These are phyloP conservation scores for Xenoacremonium recifei DNA, from an alignment of 2,329 filamentous ascomycete genomes.

Conservation along the genomic window DNA sequence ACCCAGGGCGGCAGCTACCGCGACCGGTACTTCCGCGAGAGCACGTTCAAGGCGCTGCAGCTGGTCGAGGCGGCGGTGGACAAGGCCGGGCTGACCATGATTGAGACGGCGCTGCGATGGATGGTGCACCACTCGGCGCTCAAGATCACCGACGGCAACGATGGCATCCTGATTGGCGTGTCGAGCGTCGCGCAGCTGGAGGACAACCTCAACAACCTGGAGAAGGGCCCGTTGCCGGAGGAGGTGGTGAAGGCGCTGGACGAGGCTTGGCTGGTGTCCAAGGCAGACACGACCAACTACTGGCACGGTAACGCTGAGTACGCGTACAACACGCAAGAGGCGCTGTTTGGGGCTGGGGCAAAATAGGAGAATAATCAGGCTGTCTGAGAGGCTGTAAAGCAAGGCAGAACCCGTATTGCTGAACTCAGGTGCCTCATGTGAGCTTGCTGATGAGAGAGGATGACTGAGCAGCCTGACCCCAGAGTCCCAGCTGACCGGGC, in stretches of 20 bases:
- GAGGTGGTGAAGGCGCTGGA: conserved; percentile 75
- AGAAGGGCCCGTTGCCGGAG: conserved; percentile 72
- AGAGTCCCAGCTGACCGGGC: too few relatives aligned
- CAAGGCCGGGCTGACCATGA: conserved; percentile 65
- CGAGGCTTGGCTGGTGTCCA: conserved; percentile 72
- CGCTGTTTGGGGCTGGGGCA: conserved; percentile 50
- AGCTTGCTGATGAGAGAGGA: too few relatives aligned
- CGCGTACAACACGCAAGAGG: conserved; percentile 62
- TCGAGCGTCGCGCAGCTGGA: conserved; percentile 57
- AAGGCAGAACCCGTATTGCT: too few relatives aligned
- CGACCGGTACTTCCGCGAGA: conserved; percentile 69
- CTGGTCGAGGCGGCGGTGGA: conserved; percentile 66
- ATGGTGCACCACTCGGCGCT: conserved; percentile 66
- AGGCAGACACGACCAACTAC: conserved; percentile 52
- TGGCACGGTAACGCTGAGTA: conserved; percentile 64
- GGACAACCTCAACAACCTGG: conserved; percentile 55
- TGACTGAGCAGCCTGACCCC: too few relatives aligned
- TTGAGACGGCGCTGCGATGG: conserved; percentile 76
- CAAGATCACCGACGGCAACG: conserved; percentile 50
- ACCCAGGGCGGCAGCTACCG: conserved; percentile 58
- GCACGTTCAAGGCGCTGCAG: conserved; percentile 60
- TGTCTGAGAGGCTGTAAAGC: too few relatives aligned
- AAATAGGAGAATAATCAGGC: too few relatives aligned
- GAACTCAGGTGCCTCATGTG: too few relatives aligned
- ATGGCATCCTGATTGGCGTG: conserved; percentile 60